Base-by-base conservation (phyloP, 2,329 filamentous ascomycete species). In the Alternaria sp. region DNA sequence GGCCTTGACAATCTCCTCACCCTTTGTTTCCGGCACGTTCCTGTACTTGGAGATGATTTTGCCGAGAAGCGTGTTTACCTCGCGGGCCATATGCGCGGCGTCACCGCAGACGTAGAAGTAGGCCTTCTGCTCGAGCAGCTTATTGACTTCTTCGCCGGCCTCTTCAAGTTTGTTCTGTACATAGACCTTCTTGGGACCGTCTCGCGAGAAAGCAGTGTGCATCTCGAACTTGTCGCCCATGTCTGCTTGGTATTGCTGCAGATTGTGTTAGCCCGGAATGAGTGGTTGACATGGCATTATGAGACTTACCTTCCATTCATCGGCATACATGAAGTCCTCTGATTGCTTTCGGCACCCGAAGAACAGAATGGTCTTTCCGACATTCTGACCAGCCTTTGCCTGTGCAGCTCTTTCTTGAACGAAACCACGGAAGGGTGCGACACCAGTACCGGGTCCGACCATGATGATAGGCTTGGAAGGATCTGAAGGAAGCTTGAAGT, bases 81-180 rank as follows among this genome's bases (percentile, higher is more conserved):
- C 94, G 61, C 94, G 90, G 50, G 94, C 94, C 94, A 97, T 97
- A 84, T 97, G 94, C 60, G 96, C 92, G 1, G 96, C 96, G 78
- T 99, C 96, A 83, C 96, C 96, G 75, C 96, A 99, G 62, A 99
- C 95, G 80, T 99, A 99, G 80, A 99, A 94, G 82, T 96, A 97
- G 6, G 93, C 96, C 77, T 90, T 90, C 80, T 94, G 92, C 81
- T 91, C 86, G 10, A 99, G 86, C 1, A 99, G 88, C 69, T 95
- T 90, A 82, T 97, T 95, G 82, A 99, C 87, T 74, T 97, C 89
- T 74, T 92, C 87, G 62, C 92, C 90, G 54, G 90, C 86, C 81
- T 98, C 93, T 82, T 92, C 91, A 64, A 99, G 86, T 66, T 92
- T 88, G 82, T 99, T 93, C 83, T 99, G 96, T 21, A 99, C 96